phyloP scores from a whole-genome alignment of 345 rosid species.

The Theobroma cacao region DNA sequence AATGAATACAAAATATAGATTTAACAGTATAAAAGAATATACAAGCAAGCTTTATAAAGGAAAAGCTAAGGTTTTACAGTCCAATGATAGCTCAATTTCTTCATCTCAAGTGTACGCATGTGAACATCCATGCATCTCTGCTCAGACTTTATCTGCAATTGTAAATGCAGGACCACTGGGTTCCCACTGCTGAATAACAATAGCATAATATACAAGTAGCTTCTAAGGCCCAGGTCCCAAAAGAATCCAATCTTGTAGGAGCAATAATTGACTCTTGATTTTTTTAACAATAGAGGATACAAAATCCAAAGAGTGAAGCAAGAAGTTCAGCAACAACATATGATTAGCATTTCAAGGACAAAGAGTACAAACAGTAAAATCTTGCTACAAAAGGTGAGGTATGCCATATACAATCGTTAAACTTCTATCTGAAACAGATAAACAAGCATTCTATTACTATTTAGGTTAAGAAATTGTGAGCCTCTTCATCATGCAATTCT shows the following conservation, averaged over 20 bases:
- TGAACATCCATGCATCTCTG: neutral
- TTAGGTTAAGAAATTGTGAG: neutral
- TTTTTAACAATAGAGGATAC: neutral
- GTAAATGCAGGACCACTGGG: neutral
- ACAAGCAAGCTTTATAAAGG: neutral
- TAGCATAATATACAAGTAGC: neutral
- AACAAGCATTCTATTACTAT: neutral
- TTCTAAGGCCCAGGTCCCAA: neutral
- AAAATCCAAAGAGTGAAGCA: neutral
- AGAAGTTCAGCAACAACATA: neutral
- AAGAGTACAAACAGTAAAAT: neutral
- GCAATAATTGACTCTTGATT: neutral
- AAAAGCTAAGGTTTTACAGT: neutral
- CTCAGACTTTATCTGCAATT: neutral
- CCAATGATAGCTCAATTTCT: neutral
- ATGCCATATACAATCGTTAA: neutral
- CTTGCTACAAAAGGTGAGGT: neutral
- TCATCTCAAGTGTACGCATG: neutral
- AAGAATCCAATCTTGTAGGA: neutral
- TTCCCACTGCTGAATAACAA: neutral
- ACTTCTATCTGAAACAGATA: neutral
- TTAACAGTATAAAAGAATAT: neutral
- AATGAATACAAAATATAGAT: neutral
- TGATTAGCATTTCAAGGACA: neutral
- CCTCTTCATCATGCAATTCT: neutral